Evolutionary conservation across 2,329 filamentous ascomycete species (phyloP).

Genomic region (Nemania bipapillata): DNA sequence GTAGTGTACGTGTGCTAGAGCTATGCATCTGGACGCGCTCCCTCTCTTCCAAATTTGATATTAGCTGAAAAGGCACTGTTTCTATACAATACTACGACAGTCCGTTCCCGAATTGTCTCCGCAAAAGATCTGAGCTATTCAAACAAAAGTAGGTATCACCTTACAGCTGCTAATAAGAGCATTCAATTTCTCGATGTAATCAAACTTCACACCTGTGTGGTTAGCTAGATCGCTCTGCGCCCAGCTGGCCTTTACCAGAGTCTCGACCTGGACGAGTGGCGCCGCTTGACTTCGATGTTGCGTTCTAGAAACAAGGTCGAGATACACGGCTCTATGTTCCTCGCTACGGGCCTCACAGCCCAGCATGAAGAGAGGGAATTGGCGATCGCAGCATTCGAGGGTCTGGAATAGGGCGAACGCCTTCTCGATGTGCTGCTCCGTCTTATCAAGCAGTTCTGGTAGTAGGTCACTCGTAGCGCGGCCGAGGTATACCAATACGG

Average conservation of each 20-base stretch:
- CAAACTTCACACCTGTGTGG: slow-evolving; percentile 4
- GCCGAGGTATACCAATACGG: slow-evolving; percentile 50
- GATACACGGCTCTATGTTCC: slow-evolving; percentile 40
- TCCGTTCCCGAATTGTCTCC: background rate
- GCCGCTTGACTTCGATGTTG: slow-evolving; percentile 36
- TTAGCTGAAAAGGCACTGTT: background rate
- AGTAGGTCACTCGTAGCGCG: slow-evolving; percentile 40
- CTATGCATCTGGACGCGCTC: background rate
- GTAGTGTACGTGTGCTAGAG: background rate
- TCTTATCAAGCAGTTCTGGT: slow-evolving; percentile 9
- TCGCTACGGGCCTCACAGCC: slow-evolving; percentile 48
- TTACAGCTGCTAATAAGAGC: slow-evolving; percentile 14
- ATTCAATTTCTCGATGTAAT: slow-evolving; percentile 21
- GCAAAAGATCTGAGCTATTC: background rate
- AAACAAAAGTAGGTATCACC: slow-evolving; percentile 15
- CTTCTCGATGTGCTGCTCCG: slow-evolving; percentile 42
- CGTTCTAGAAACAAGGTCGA: slow-evolving; percentile 49
- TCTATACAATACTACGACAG: background rate
- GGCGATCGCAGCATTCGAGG: slow-evolving; percentile 41
- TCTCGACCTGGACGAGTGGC: slow-evolving; percentile 40
- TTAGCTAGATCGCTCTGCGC: slow-evolving; percentile 51
- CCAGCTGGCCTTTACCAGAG: slow-evolving; percentile 50
- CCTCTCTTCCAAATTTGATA: background rate
- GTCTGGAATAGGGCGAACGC: slow-evolving; percentile 44
- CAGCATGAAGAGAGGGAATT: slow-evolving; percentile 47